Evolutionary conservation across 768 basidiomycete genomes (phyloP), one percentile per base, ranked within the genome.

Genomic region (Lepiota venenata): DNA sequence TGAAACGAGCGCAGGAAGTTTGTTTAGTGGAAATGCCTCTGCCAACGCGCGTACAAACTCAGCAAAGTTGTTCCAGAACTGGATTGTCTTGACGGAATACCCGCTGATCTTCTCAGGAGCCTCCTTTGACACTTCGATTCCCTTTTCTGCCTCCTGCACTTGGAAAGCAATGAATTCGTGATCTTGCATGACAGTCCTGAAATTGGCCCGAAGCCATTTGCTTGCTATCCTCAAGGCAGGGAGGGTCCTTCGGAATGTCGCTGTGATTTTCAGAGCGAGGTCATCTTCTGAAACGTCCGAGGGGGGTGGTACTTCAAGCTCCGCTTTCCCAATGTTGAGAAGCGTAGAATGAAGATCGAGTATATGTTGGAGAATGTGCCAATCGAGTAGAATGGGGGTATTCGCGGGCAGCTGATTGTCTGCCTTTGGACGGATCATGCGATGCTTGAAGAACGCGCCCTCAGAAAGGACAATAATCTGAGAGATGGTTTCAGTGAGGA

Each of bases 141-240:
- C 66, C 29, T 68, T 67, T 2, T 48, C 61, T 20, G 64, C 66
- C 48, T 68, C 69, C 22, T 63, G 63, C 53, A 64, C 63, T 52
- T 64, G 67, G 25, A 69, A 69, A 3, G 71, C 71, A 25, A 58
- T 57, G 55, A 67, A 74, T 51, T 71, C 70, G 55, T 64, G 69
- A 62, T 74, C 75, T 44, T 82, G 80, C 37, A 71, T 61, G 20
- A 92, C 64, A 59, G 91, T 90, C 56, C 81, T 82, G 60, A 83
- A 69, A 65, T 98, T 92, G 3, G 83, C 83, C 27, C 79, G 74
- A 11, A 98, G 66, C 97, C 97, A 99, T 66, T 93, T 95, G 63
- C 85, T 86, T 4, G 87, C 84, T 52, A 98, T 85, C 16, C 96
- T 83, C 32, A 98, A 72, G 5, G 91, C 87, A 4, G 94, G 94